Conservation (phyloP, 768 basidiomycete genomes). For the Floccularia luteovirens region DNA sequence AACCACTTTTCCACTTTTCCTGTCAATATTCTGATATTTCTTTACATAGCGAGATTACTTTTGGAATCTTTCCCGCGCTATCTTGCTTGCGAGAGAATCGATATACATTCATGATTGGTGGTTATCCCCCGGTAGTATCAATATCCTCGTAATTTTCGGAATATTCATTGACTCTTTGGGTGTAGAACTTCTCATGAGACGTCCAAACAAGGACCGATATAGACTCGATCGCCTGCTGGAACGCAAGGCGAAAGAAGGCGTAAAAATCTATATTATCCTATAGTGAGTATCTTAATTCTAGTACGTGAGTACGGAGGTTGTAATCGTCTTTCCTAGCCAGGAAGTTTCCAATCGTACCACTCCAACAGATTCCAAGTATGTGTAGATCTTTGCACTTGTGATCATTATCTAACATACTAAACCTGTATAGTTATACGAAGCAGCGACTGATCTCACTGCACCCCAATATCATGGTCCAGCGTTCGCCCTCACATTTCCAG, state of each 20-base stretch:
- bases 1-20: conserved; percentile 1
- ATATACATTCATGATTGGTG: conserved; percentile 99
- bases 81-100: conserved; percentile 77
- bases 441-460: conserved; percentile 73
- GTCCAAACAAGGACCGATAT: conserved; percentile 80
- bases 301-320: conserved; percentile 2
- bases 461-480: conserved; percentile 91
- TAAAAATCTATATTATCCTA: conserved; percentile 92
- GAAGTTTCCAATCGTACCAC: conserved; percentile 96
- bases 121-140: conserved; percentile 72
- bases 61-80: conserved; percentile 92
- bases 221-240: conserved; percentile 82
- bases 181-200: conserved; percentile 72
- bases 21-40: conserved; percentile 3
- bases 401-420: background rate
- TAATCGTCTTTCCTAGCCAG: conserved; percentile 43
- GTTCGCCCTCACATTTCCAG: conserved; percentile 95
- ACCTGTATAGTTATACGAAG: conserved; percentile 66
- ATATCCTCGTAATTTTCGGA: background rate
- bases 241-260: conserved; percentile 89
- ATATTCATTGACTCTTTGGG: background rate
- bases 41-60: conserved; percentile 85
- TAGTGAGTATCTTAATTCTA: conserved; percentile 48
- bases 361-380: conserved; percentile 89
- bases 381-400: conserved; percentile 14